Evolutionary conservation across 192 early-diverging fungal species (phyloP), one percentile per base, ranked within the genome.

Genomic region (Gonapodya prolifera): DNA sequence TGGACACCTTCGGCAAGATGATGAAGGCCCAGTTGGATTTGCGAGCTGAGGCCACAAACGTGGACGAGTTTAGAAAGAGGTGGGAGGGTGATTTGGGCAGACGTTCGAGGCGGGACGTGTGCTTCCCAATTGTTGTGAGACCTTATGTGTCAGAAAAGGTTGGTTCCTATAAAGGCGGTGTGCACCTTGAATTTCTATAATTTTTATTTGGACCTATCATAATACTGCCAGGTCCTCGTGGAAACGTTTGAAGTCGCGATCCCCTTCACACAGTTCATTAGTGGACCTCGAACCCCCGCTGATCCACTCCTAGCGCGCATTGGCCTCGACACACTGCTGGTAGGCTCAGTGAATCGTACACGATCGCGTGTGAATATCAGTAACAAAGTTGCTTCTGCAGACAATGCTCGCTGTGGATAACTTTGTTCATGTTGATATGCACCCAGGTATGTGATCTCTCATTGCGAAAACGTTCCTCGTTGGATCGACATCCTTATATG

Each of bases 391-490:
- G 1, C 69, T 82, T 31, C 31, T 35, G 31, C 75, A 92, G 85
- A 87, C 92, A 34, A 98, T 98, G 96, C 87, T 98, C 0, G 92
- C 96, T 34, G 84, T 93, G 69, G 94, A 96, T 83, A 98, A 98
- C 81, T 95, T 97, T 85, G 89, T 94, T 30, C 96, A 98, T 79
- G 92, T 94, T 1, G 96, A 97, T 81, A 78, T 97, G 76, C 96
- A 98, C 75, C 95, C 95, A 23, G 96, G 85, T 81, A 81, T 73
- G 0, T 33, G 13, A n/a, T 33, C 69, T n/a, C n/a, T n/a, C n/a
- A n/a, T n/a, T n/a, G n/a, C n/a, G n/a, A n/a, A n/a, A n/a, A n/a
- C n/a, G n/a, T n/a, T n/a, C n/a, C n/a, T n/a, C n/a, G n/a, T n/a
- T n/a, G n/a, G n/a, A n/a, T n/a, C n/a, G n/a, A n/a, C n/a, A n/a